Percentiles rank a stretch among this genome's conserved stretches.
Evolutionary conservation across 148 eudicot species (phyloP).

Genomic region (Camellia granthamiana): DNA sequence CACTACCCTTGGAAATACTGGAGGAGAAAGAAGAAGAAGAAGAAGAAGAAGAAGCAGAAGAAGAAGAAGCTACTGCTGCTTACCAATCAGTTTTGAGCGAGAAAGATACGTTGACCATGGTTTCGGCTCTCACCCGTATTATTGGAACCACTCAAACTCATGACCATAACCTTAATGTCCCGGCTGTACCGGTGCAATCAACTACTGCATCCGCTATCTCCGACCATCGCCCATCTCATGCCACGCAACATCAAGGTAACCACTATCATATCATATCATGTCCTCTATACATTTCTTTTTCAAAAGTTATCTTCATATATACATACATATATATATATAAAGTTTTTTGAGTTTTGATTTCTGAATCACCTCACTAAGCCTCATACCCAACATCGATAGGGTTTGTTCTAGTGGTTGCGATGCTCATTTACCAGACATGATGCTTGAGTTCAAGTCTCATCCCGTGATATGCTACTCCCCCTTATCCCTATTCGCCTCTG

Average conservation of each 20-base stretch:
- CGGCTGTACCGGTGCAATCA: background rate
- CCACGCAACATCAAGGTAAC: slow-evolving; percentile 17
- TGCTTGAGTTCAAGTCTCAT: too few species aligned
- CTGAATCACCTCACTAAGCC: background rate
- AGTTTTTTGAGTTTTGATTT: background rate
- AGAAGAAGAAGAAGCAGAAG: slow-evolving; percentile 17
- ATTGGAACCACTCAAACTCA: slow-evolving; percentile 23
- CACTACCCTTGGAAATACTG: slow-evolving; percentile 23
- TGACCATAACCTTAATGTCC: background rate
- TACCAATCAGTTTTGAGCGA: slow-evolving; percentile 29
- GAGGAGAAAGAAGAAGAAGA: slow-evolving; percentile 12
- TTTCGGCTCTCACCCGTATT: slow-evolving; percentile 50
- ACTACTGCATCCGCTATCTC: background rate
- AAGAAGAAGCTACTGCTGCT: slow-evolving; percentile 21
- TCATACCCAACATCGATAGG: background rate
- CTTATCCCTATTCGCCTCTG: too few species aligned
- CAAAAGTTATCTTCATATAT: too few species aligned
- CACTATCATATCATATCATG: background rate
- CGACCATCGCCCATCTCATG: background rate
- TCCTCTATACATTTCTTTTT: too few species aligned
- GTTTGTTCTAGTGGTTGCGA: too few species aligned
- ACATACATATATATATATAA: background rate
- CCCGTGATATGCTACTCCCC: too few species aligned
- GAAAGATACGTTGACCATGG: slow-evolving; percentile 51
- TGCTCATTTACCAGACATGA: too few species aligned